Evolutionary conservation across 2,329 filamentous ascomycete species (phyloP).

Genomic region (Aspergillus thermomutatus): DNA sequence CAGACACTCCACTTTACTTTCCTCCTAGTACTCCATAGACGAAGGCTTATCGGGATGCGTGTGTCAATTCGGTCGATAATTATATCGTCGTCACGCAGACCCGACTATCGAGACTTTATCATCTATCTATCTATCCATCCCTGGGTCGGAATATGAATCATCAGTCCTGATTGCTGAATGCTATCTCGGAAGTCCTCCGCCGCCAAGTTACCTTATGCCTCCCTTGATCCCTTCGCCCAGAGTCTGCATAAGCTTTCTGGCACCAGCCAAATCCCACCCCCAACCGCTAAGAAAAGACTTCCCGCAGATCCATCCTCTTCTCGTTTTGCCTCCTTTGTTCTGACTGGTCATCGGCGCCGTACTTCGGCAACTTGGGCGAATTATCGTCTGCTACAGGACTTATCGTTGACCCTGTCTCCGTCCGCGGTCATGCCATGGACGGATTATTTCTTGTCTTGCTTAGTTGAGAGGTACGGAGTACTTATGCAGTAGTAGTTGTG

Average conservation of each 20-base stretch:
- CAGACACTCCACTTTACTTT: not conserved
- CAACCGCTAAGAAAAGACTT: not conserved
- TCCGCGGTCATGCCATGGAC: too few relatives aligned
- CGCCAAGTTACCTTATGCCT: not conserved
- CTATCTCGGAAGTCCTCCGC: not conserved
- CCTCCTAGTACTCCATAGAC: not conserved
- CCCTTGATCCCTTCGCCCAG: not conserved
- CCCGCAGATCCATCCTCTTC: not conserved
- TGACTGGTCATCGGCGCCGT: constrained; percentile 10
- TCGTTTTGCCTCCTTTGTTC: not conserved
- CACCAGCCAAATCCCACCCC: not conserved
- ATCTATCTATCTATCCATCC: not conserved
- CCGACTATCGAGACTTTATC: not conserved
- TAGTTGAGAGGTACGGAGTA: too few relatives aligned
- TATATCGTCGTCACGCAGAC: not conserved
- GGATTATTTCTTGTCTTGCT: constrained; percentile 9
- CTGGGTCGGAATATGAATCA: not conserved
- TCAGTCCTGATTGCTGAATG: not conserved
- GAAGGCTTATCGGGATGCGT: not conserved
- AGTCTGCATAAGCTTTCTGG: not conserved
- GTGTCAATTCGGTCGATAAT: not conserved
- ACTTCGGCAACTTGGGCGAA: constrained; percentile 6
- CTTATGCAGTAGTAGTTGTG: too few relatives aligned
- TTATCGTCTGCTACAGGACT: not conserved
- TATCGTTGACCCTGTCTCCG: too few relatives aligned